These are phyloP conservation scores for Tolypocladium tropicale DNA, from an alignment of 2,329 filamentous ascomycete genomes.

Conservation along the genomic window DNA sequence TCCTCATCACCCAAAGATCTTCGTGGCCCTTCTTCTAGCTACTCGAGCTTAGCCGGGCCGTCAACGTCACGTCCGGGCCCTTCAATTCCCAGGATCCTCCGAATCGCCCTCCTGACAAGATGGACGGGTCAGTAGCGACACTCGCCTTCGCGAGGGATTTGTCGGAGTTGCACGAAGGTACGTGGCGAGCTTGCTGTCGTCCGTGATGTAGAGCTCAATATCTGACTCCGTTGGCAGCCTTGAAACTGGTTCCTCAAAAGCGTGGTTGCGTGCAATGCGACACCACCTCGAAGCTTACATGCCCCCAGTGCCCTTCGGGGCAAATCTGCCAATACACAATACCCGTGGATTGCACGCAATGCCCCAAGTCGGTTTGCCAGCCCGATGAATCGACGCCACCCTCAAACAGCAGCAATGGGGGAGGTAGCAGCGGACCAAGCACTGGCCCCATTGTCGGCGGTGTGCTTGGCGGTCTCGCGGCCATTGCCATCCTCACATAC, in stretches of 20 bases:
- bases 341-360: constrained; percentile 34
- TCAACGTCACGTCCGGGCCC: neutral
- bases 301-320: constrained; percentile 32
- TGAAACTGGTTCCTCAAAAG: constrained; percentile 28
- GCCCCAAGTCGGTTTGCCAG: constrained; percentile 36
- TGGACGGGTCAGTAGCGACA: neutral
- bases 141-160: constrained; percentile 14
- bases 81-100: neutral
- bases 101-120: neutral
- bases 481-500: constrained; percentile 65
- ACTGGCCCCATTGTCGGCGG: constrained; percentile 84
- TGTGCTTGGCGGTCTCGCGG: constrained; percentile 73
- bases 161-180: constrained; percentile 20
- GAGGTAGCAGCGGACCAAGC: constrained; percentile 43
- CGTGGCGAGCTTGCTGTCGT: constrained; percentile 2
- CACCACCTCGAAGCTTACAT: constrained; percentile 27
- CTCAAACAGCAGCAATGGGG: constrained; percentile 7
- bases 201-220: neutral
- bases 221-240: constrained; percentile 8
- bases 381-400: constrained; percentile 10
- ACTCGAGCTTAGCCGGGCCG: neutral
- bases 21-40: neutral
- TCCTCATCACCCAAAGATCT: neutral
- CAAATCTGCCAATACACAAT: constrained; percentile 36
- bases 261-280: constrained; percentile 36